Conservation (phyloP, 495 filamentous ascomycete species). For the Hypomontagnella monticulosa region DNA sequence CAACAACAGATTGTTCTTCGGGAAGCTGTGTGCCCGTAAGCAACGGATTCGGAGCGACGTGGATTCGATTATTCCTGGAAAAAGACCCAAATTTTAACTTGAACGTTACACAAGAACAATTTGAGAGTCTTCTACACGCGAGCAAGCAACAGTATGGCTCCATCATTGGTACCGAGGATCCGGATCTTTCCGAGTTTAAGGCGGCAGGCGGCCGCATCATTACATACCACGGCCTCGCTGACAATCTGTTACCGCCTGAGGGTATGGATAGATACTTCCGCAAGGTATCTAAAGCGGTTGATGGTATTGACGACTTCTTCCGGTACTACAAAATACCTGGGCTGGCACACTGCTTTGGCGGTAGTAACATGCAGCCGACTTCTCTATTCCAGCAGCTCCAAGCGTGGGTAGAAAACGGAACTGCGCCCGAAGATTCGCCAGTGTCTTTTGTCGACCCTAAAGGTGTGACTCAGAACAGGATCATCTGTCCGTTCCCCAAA, state of each 20-base stretch:
- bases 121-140: slow-evolving; percentile 38
- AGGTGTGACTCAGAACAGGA: not conserved
- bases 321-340: slow-evolving; percentile 26
- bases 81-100: slow-evolving; percentile 36
- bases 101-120: slow-evolving; percentile 29
- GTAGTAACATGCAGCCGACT: slow-evolving; percentile 14
- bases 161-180: slow-evolving; percentile 47
- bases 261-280: slow-evolving; percentile 21
- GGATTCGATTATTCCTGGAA: slow-evolving; percentile 28
- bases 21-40: slow-evolving; percentile 14
- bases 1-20: slow-evolving; percentile 19
- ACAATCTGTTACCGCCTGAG: slow-evolving; percentile 15
- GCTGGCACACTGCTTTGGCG: slow-evolving; percentile 32
- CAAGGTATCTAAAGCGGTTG: not conserved
- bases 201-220: slow-evolving; percentile 54
- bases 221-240: slow-evolving; percentile 50
- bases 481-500: slow-evolving; percentile 6
- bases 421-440: slow-evolving; percentile 20
- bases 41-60: slow-evolving; percentile 6
- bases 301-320: slow-evolving; percentile 20
- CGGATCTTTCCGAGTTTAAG: slow-evolving; percentile 53
- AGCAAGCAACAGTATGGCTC: slow-evolving; percentile 43
- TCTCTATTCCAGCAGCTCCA: slow-evolving; percentile 17
- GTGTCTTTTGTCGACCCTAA: slow-evolving; percentile 1
- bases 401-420: slow-evolving; percentile 39